Evolutionary conservation across 768 basidiomycete genomes (phyloP), one percentile per base, ranked within the genome.

Genomic region (Terana coerulea): DNA sequence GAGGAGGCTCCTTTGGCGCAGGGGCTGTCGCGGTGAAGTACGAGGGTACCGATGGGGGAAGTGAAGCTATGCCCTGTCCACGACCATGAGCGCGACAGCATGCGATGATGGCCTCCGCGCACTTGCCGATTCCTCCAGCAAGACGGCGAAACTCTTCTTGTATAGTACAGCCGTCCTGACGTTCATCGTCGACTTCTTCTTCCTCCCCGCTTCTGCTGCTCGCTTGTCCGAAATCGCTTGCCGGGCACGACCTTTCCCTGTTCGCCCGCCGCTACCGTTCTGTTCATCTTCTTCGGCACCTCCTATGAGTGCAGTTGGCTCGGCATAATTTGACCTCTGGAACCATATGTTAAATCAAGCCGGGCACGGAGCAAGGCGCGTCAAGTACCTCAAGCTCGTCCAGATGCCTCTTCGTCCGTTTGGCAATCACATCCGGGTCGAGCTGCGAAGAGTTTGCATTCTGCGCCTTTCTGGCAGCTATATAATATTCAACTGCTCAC

Each of bases 121-220:
- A 75, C 88, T 56, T 59, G 91, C 91, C 50, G 88, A 86, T 72
- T 92, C 91, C 17, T 90, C 87, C 22, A 94, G 69, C 47, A 91
- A 74, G 5, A 81, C 75, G 3, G 78, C 70, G 12, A 94, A 74
- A 57, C 80, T 89, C 68, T 93, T 94, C 58, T 86, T 83, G 67
- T 93, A 94, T 39, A 94, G 68, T 30, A 93, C 72, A 17, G 91
- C 88, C 25, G 83, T 81, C 53, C 91, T 78, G 51, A 93, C 81
- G 58, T 79, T 86, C 81, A 87, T 88, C 3, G 80, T 85, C 11
- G 88, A 85, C 65, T 91, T 91, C 72, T 86, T 90, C 75, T 81
- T 85, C 59, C 68, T 75, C 31, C 78, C 76, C 19, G 78, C 77
- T 46, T 75, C 76, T 57, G 83, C 72, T 47, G 74, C 72, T 54